phyloP scores from a whole-genome alignment of 768 basidiomycete genomes.

The Suillus americanus region DNA sequence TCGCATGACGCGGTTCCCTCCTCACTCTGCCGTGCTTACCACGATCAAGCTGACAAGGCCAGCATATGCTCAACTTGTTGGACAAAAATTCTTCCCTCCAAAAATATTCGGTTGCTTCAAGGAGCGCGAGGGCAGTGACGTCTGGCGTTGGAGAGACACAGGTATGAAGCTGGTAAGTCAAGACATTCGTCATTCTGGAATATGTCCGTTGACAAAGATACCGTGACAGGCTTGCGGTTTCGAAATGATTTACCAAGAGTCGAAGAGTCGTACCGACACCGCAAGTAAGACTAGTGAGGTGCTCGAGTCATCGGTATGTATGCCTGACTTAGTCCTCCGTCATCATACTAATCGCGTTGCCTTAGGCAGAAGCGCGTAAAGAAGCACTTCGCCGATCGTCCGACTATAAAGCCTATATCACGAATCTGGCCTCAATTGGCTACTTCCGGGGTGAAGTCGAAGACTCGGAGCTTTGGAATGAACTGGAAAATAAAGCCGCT shows the following conservation, averaged over 20 bases:
- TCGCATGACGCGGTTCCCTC: conserved; percentile 88
- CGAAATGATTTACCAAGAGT: conserved; percentile 94
- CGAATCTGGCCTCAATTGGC: conserved; percentile 57
- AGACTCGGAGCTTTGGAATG: conserved; percentile 76
- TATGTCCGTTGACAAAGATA: not conserved
- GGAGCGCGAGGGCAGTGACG: conserved; percentile 59
- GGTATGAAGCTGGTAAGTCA: conserved; percentile 88
- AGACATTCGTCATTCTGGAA: not conserved
- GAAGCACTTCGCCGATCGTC: conserved; percentile 66
- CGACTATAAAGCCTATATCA: conserved; percentile 71
- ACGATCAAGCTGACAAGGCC: conserved; percentile 82
- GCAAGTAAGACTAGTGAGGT: conserved; percentile 37
- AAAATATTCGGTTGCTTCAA: conserved; percentile 80
- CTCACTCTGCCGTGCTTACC: conserved; percentile 58
- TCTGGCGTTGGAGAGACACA: conserved; percentile 78
- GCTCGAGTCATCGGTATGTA: conserved; percentile 48
- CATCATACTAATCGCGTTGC: not conserved
- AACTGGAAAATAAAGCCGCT: conserved; percentile 70
- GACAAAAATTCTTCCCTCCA: conserved; percentile 91
- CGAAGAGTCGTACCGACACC: conserved; percentile 53
- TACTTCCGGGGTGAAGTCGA: conserved; percentile 81
- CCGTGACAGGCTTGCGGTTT: conserved; percentile 80
- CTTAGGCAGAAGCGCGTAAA: conserved; percentile 61
- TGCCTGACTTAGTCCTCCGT: not conserved
- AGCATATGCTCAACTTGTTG: conserved; percentile 89